phyloP scores from a whole-genome alignment of 148 eudicot genomes.

The Rhododendron griersonianum region DNA sequence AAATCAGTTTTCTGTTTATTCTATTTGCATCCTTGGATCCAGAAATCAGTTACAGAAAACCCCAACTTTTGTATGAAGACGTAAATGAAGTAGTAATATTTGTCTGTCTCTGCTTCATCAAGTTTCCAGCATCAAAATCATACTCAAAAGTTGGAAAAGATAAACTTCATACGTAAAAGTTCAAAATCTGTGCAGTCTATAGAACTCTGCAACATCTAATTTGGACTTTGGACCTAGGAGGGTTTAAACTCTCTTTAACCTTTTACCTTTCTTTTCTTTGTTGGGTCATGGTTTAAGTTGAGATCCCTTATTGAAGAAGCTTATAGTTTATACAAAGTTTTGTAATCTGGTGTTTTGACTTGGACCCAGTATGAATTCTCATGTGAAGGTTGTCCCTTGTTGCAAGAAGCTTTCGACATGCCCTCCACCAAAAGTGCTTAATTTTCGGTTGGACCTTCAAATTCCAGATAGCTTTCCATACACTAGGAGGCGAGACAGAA shows the following conservation, averaged over 20 bases:
- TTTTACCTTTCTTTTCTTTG: not conserved
- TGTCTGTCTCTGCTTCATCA: not conserved
- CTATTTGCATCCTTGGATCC: not conserved
- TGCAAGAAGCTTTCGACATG: not conserved
- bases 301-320: not conserved
- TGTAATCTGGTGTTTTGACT: not conserved
- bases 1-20: constrained; percentile 56
- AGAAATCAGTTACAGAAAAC: not conserved
- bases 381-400: not conserved
- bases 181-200: not conserved
- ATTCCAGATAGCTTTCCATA: no score
- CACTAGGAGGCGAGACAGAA: not conserved
- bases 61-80: not conserved
- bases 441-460: not conserved
- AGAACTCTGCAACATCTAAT: not conserved
- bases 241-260: not conserved
- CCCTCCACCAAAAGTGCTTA: not conserved
- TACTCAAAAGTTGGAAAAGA: not conserved
- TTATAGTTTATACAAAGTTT: not conserved
- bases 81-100: not conserved
- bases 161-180: not conserved
- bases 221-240: not conserved
- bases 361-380: not conserved
- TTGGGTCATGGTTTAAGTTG: not conserved
- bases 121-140: not conserved